A percentile compares a stretch with the other conserved stretches of the same genome.
phyloP scores from a whole-genome alignment of 2,329 filamentous ascomycete genomes.

The Alternaria brassicicola region DNA sequence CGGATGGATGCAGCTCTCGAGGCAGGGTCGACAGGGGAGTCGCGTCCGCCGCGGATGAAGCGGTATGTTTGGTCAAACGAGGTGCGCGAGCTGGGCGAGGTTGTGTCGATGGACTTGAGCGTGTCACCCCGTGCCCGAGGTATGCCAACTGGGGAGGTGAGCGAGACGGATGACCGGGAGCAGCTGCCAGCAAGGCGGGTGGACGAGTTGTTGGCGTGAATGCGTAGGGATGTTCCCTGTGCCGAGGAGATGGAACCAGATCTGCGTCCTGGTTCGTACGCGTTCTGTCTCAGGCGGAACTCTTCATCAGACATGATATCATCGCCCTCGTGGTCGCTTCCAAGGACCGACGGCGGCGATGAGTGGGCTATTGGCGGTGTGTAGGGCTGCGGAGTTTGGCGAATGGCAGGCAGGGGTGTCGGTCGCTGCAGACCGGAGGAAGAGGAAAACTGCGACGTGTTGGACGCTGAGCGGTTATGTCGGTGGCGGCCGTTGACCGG shows the following conservation, averaged over 20 bases:
- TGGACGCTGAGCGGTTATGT: slow-evolving; percentile 61
- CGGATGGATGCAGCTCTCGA: slow-evolving; percentile 63
- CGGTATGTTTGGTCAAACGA: slow-evolving; percentile 64
- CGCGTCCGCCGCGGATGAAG: slow-evolving; percentile 56
- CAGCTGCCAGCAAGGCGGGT: slow-evolving; percentile 56
- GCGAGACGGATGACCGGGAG: slow-evolving; percentile 60
- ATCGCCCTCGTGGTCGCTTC: slow-evolving; percentile 52
- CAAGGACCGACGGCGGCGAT: slow-evolving; percentile 56
- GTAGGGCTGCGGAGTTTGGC: slow-evolving; percentile 61
- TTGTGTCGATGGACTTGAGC: slow-evolving; percentile 56
- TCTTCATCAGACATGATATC: slow-evolving; percentile 57
- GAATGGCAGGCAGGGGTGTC: slow-evolving; percentile 61
- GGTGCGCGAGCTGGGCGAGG: slow-evolving; percentile 60
- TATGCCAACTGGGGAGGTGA: slow-evolving; percentile 51
- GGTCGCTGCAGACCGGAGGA: slow-evolving; percentile 57
- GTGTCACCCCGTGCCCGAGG: slow-evolving; percentile 57
- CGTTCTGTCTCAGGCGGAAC: slow-evolving; percentile 48
- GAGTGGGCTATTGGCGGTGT: slow-evolving; percentile 60
- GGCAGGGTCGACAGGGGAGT: slow-evolving; percentile 56
- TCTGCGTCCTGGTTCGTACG: slow-evolving; percentile 48
- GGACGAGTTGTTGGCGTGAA: slow-evolving; percentile 48
- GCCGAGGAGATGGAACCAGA: slow-evolving; percentile 55
- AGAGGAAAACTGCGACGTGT: slow-evolving; percentile 60
- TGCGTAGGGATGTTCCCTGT: slow-evolving; percentile 46
- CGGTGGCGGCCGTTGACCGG: slow-evolving; percentile 49